Evolutionary conservation across 768 basidiomycete species (phyloP), one percentile per base, ranked within the genome.

Genomic region (Leccinum disarticulatum): DNA sequence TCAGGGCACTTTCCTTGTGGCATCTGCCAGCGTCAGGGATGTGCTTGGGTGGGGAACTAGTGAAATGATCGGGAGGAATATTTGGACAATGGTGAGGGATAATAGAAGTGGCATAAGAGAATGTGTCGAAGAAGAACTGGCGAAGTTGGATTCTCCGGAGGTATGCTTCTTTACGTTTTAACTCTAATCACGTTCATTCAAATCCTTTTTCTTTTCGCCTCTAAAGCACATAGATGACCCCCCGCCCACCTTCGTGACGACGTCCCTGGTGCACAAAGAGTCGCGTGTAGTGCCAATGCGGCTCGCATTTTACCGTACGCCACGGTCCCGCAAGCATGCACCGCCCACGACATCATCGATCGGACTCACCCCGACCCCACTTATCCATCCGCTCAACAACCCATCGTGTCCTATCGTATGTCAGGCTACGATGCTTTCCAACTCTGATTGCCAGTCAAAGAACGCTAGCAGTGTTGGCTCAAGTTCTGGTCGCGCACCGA

Each of bases 11-110:
- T 76, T 88, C 54, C 70, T 87, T 14, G 78, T 80, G 28, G 79
- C 81, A 1, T 82, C 83, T 8, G 68, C 73, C 2, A 81, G 78
- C 3, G 77, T 85, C 54, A 71, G 78, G 62, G 85, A 89, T 66
- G 77, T 94, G 11, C 80, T 93, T 4, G 91, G 87, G 9, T 88
- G 83, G 82, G 74, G 76, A 41, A 70, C 75, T 4, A 76, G 76
- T 10, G 87, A 87, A 55, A 65, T 86, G 11, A 71, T 85, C 22
- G 86, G 88, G 6, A 73, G 76, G 62, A 72, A 69, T 19, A 60
- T 86, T 3, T 73, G 68, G 62, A 74, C 75, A 35, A 71, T 84
- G 52, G 64, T 81, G 13, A 66, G 66, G 25, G 70, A 70, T 52
- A 60, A 54, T 52, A 61, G 61, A 35, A 41, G 35, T 35, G 56